These are phyloP conservation scores for Nissolia schottii DNA, from an alignment of 306 rosid species.

Conservation along the genomic window DNA sequence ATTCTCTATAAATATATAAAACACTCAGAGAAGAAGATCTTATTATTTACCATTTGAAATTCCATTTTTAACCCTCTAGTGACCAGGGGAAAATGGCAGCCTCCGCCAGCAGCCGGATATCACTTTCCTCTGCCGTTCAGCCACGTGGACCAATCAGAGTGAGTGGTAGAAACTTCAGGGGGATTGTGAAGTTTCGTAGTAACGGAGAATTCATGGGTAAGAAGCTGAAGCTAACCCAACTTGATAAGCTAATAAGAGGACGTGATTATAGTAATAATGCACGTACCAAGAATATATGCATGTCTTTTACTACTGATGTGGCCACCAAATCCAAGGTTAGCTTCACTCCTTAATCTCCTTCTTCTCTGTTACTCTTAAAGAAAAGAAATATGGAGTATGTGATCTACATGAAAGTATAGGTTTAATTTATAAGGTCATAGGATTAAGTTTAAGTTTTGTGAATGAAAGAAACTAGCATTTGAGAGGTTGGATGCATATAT, in stretches of 20 bases:
- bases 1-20: background rate
- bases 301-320: constrained; percentile 16
- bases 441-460: too few species aligned
- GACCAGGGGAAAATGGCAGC: constrained; percentile 14
- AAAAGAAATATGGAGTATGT: background rate
- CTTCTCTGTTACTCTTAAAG: background rate
- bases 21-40: background rate
- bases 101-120: constrained; percentile 8
- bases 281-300: background rate
- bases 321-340: constrained; percentile 8
- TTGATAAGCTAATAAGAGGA: background rate
- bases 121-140: background rate
- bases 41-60: background rate
- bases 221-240: constrained; percentile 11
- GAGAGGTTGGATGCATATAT: too few species aligned
- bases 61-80: background rate
- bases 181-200: background rate
- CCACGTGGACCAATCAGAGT: background rate
- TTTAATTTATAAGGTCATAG: too few species aligned
- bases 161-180: background rate
- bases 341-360: background rate
- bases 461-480: too few species aligned
- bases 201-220: constrained; percentile 26
- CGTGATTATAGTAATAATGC: background rate
- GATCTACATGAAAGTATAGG: background rate